Base-by-base conservation (phyloP, 139 green algal genomes). In the Haematococcus sp. region DNA sequence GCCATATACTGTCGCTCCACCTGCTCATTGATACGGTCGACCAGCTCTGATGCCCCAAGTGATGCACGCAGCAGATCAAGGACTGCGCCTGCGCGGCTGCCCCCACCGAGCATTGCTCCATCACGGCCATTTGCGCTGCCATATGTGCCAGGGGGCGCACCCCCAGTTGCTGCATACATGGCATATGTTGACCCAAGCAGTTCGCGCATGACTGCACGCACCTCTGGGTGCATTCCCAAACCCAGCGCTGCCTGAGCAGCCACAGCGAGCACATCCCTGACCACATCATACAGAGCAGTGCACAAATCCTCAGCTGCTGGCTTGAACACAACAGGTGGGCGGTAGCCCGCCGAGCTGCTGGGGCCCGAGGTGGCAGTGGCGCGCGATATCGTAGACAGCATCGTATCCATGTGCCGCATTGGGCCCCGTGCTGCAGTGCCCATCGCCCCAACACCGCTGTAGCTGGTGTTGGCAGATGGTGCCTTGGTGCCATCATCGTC, bases 1-100 rank as follows among this genome's bases (percentile, higher is more conserved):
- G 61, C 28, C 34, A 22, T 55, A 68, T 81, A 81, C 56, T 81
- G 34, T 43, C 19, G 19, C 13, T 68, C 31, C 60, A 68, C 60
- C 20, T 68, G n/a, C 60, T 51, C 60, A 4, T 68, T 68, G 30
- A 68, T 68, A 19, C 40, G 7, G 40, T 49, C 40, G 7, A 49
- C 40, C 7, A 49, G 40, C 11, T 7, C 40, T 19, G 40, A 49
- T 7, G 40, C 40, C 7, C 40, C 40, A 49, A 49, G 40, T 7
- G 40, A 49, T 11, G 40, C 40, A 49, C 40, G 40, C 40, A 49
- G 40, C 40, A 49, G 40, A 11, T 49, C 40, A 11, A 49, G 7
- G 40, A 49, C 40, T 19, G 40, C 40, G 40, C 40, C 11, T 11
- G 40, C 40, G 7, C 40, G 40, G 9, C 54, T 13, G 16, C 54